Conservation (phyloP, 169 alveolate species). For the Cryptosporidium viatorum region DNA sequence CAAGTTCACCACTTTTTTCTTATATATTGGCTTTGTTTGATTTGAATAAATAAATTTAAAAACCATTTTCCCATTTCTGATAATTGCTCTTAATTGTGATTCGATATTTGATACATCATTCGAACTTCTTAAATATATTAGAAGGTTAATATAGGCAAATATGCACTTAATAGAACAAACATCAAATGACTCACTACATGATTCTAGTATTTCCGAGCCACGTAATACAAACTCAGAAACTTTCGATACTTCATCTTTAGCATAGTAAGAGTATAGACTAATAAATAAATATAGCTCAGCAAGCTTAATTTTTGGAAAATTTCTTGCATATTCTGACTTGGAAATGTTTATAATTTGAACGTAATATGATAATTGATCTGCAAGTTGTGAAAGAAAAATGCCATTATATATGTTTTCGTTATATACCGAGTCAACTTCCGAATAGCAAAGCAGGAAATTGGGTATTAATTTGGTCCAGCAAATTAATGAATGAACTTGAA, state of each 20-base stretch:
- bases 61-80: constrained; percentile 14
- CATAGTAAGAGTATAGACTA: constrained; percentile 17
- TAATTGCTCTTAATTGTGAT: not conserved
- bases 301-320: not conserved
- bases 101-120: constrained; percentile 32
- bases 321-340: not conserved
- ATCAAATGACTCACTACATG: constrained; percentile 19
- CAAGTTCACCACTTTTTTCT: constrained; percentile 11
- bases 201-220: constrained; percentile 1
- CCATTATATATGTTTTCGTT: not conserved
- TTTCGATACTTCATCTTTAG: constrained; percentile 12
- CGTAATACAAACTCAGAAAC: not conserved
- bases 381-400: constrained; percentile 32
- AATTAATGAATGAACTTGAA: constrained; percentile 9
- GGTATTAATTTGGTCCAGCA: constrained; percentile 50
- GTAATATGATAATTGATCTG: constrained; percentile 6
- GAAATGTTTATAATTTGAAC: not conserved
- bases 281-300: constrained; percentile 44
- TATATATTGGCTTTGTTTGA: not conserved
- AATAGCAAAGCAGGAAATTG: constrained; percentile 10
- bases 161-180: constrained; percentile 55
- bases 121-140: not conserved
- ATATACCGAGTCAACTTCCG: not conserved
- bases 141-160: constrained; percentile 13
- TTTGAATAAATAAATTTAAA: constrained; percentile 9